phyloP scores from a whole-genome alignment of 2,329 filamentous ascomycete genomes.

The Whalleya microplaca region DNA sequence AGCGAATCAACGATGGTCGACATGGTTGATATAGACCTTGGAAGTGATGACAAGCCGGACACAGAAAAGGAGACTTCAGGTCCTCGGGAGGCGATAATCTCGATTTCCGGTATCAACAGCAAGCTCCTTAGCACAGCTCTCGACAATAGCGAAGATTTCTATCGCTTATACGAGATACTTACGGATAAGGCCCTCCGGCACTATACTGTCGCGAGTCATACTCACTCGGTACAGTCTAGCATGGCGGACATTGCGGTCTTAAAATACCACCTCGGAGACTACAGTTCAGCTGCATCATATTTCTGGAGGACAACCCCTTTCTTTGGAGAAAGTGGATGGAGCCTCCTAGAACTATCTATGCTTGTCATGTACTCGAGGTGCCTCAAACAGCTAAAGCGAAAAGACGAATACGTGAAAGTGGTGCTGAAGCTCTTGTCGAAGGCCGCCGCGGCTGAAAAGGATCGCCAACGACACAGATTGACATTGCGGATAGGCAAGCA shows the following conservation, averaged over 20 bases:
- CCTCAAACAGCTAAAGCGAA: conserved; percentile 73
- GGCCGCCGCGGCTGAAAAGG: conserved; percentile 59
- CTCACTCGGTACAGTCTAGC: conserved; percentile 75
- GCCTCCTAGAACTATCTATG: conserved; percentile 77
- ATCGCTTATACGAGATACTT: conserved; percentile 71
- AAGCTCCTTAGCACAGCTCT: conserved; percentile 64
- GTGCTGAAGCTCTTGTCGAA: conserved; percentile 76
- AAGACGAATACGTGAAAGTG: conserved; percentile 78
- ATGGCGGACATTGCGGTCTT: conserved; percentile 86
- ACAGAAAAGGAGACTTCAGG: conserved; percentile 28
- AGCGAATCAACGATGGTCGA: conserved; percentile 48
- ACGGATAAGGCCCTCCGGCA: conserved; percentile 84
- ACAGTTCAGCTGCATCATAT: conserved; percentile 71
- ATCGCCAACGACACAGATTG: conserved; percentile 47
- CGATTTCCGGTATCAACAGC: conserved; percentile 55
- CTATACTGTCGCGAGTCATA: conserved; percentile 77
- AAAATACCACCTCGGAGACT: conserved; percentile 78
- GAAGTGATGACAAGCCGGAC: conserved; percentile 44
- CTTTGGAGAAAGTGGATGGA: conserved; percentile 80
- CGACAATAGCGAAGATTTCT: conserved; percentile 65
- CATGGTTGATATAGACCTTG: conserved; percentile 63
- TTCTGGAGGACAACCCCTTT: conserved; percentile 79
- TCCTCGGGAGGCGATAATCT: conserved; percentile 22
- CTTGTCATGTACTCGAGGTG: conserved; percentile 85
- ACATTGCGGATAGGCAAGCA: conserved; percentile 41